Evolutionary conservation across 2,329 filamentous ascomycete species (phyloP).

Genomic region (Fusarium nodosum): DNA sequence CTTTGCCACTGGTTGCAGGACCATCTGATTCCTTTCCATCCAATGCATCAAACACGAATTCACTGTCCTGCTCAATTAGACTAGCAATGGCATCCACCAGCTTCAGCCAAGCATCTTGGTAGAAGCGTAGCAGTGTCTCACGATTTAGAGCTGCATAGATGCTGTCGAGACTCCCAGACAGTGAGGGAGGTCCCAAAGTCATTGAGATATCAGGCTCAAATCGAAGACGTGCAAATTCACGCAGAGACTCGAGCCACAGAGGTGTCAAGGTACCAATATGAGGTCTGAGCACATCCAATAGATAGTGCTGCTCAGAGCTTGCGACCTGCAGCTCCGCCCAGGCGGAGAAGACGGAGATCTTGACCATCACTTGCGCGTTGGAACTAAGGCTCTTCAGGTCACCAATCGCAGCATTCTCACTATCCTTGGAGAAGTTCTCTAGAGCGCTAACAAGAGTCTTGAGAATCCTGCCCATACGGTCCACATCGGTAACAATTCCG

Average conservation of each 20-base stretch:
- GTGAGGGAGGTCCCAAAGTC: constrained; percentile 82
- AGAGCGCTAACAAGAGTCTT: constrained; percentile 92
- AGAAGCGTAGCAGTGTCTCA: constrained; percentile 93
- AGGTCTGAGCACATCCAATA: constrained; percentile 88
- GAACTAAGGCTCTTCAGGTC: constrained; percentile 93
- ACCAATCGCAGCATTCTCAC: constrained; percentile 87
- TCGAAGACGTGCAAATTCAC: constrained; percentile 91
- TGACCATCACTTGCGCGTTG: constrained; percentile 98
- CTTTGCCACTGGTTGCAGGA: constrained; percentile 62
- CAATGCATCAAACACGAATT: constrained; percentile 96
- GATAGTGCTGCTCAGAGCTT: constrained; percentile 90
- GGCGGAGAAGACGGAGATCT: constrained; percentile 95
- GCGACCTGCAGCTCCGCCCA: constrained; percentile 98
- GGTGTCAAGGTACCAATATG: constrained; percentile 92
- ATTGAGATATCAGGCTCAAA: constrained; percentile 99
- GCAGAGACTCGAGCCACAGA: constrained; percentile 90
- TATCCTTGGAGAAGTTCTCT: constrained; percentile 89
- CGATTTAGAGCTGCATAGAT: constrained; percentile 96
- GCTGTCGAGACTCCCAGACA: constrained; percentile 89
- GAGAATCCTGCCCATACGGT: constrained; percentile 98
- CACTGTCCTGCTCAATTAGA: constrained; percentile 96
- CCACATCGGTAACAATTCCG: constrained; percentile 95
- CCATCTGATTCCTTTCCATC: constrained; percentile 80
- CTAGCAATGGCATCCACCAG: constrained; percentile 97
- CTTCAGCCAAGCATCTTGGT: constrained; percentile 97